phyloP scores from a whole-genome alignment of 345 rosid genomes.

The Populus simonii region DNA sequence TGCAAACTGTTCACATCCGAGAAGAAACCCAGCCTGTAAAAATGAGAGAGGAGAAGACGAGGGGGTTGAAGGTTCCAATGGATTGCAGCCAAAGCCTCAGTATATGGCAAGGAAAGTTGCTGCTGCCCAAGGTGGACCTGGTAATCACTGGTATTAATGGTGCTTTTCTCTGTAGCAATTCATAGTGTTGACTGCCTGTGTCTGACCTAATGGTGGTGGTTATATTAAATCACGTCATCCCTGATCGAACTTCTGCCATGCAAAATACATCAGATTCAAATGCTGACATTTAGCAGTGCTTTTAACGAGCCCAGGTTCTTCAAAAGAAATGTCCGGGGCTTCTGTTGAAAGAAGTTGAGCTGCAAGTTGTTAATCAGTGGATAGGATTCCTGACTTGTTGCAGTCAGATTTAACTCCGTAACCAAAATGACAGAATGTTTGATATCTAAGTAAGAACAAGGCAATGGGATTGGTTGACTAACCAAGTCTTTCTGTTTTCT shows the following conservation, averaged over 20 bases:
- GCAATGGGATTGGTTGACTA: conserved; percentile 6
- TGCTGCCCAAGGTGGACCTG: conserved; percentile 72
- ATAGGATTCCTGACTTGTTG: conserved; percentile 6
- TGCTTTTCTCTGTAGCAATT: neutral
- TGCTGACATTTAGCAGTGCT: neutral
- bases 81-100: conserved; percentile 79
- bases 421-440: neutral
- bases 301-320: neutral
- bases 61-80: conserved; percentile 52
- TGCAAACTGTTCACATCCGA: conserved; percentile 46
- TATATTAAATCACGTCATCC: neutral
- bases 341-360: conserved; percentile 11
- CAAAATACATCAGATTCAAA: conserved; percentile 6
- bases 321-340: conserved; percentile 2
- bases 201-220: neutral
- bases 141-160: conserved; percentile 67
- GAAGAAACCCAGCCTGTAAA: conserved; percentile 63
- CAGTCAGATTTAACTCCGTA: conserved; percentile 11
- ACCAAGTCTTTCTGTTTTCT: neutral
- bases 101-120: conserved; percentile 76
- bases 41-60: conserved; percentile 72
- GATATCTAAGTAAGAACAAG: conserved; percentile 9
- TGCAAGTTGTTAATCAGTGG: conserved; percentile 21
- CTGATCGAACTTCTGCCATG: conserved; percentile 7
- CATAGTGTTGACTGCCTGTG: neutral